These are phyloP conservation scores for Ogataea sp. DNA, from an alignment of 805 yeast genomes.

Conservation along the genomic window DNA sequence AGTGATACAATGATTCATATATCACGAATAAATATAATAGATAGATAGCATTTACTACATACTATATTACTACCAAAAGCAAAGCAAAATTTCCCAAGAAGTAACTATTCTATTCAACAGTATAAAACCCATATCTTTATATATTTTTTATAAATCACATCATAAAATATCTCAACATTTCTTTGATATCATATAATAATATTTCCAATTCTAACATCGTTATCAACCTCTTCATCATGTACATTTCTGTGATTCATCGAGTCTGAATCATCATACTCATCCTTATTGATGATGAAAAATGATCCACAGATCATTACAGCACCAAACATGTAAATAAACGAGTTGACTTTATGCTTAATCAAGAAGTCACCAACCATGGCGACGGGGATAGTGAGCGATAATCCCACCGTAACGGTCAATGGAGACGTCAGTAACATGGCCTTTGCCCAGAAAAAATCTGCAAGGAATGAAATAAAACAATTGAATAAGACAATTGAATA, in stretches of 20 bases:
- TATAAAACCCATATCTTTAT: no score
- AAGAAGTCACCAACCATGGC: slow-evolving; percentile 89
- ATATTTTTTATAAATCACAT: no score
- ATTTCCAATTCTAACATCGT: no score
- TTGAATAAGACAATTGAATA: slow-evolving; percentile 51
- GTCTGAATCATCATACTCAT: slow-evolving; percentile 53
- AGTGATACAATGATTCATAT: neutral
- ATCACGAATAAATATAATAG: neutral
- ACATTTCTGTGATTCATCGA: neutral
- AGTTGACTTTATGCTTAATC: slow-evolving; percentile 54
- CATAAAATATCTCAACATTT: no score
- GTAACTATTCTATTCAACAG: no score
- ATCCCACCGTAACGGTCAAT: slow-evolving; percentile 89
- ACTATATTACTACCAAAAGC: no score
- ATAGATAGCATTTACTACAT: no score
- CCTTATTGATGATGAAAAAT: slow-evolving; percentile 74
- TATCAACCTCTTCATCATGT: no score
- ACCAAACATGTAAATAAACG: slow-evolving; percentile 63
- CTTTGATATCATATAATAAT: no score
- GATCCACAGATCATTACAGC: slow-evolving; percentile 76
- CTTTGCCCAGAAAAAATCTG: slow-evolving; percentile 94
- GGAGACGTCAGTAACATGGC: slow-evolving; percentile 93
- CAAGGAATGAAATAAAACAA: slow-evolving; percentile 70
- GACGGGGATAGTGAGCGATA: slow-evolving; percentile 87
- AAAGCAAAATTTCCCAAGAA: no score